Evolutionary conservation across 495 filamentous ascomycete species (phyloP).

Genomic region (Trichoderma virens): DNA sequence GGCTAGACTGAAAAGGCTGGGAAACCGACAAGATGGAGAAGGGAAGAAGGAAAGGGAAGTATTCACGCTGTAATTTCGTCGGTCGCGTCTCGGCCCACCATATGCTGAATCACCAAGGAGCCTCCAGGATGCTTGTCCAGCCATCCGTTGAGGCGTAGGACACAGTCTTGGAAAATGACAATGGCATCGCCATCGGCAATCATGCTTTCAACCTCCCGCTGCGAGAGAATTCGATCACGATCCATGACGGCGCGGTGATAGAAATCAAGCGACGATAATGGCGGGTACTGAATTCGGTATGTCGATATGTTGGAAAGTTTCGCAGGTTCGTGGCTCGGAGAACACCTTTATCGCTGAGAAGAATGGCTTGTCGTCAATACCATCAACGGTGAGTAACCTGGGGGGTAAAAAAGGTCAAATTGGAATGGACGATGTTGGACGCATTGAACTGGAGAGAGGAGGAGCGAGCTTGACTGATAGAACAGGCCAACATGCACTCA

Average conservation of each 20-base stretch:
- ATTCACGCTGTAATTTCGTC: conserved; percentile 41
- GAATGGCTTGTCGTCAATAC: neutral
- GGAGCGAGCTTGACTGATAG: neutral
- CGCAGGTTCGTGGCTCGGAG: neutral
- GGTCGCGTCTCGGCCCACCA: conserved; percentile 44
- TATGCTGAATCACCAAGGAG: conserved; percentile 37
- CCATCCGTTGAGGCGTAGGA: conserved; percentile 39
- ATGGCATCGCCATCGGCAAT: conserved; percentile 38
- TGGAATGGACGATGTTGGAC: neutral
- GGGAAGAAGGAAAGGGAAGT: neutral
- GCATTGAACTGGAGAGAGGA: neutral
- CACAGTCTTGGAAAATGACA: conserved; percentile 35
- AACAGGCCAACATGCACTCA: neutral
- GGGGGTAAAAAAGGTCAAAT: neutral
- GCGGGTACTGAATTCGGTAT: neutral
- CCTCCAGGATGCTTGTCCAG: conserved; percentile 40
- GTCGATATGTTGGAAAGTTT: neutral
- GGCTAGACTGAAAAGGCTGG: neutral
- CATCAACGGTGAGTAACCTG: neutral
- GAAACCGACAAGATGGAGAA: neutral
- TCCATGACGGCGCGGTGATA: neutral
- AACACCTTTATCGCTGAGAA: neutral
- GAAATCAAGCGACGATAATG: neutral
- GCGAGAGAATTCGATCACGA: conserved; percentile 14
- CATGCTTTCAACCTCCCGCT: conserved; percentile 26